Evolutionary conservation across 306 rosid species (phyloP).

Genomic region (Geum urbanum): DNA sequence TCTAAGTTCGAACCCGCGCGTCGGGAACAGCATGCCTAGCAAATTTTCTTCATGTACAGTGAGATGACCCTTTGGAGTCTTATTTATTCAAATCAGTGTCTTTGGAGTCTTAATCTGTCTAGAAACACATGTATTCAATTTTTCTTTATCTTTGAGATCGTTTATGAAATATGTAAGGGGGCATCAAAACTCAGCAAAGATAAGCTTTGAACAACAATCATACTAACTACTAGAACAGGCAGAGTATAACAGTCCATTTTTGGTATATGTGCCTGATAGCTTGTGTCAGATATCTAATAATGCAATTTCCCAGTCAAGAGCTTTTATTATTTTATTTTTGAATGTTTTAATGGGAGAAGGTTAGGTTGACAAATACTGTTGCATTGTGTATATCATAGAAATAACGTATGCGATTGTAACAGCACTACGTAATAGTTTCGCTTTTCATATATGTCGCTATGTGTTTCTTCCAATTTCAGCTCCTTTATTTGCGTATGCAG

Average conservation of each 20-base stretch:
- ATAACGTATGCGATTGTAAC: neutral
- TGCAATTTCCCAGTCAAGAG: neutral
- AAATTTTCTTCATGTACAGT: neutral
- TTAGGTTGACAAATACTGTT: neutral
- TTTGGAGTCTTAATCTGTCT: neutral
- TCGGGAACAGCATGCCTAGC: neutral
- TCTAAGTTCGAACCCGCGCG: neutral
- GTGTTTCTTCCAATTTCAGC: slow-evolving; percentile 18
- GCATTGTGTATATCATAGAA: neutral
- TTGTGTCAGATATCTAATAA: neutral
- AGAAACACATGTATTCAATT: neutral
- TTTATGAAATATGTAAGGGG: neutral
- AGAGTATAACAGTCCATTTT: neutral
- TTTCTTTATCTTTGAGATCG: neutral
- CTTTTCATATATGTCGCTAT: neutral
- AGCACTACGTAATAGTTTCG: neutral
- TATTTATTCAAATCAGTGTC: neutral
- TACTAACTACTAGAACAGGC: neutral
- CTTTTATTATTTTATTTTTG: too few species aligned
- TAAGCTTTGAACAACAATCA: neutral
- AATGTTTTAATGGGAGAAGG: neutral
- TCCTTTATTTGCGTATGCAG: slow-evolving; percentile 42
- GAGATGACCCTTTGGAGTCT: neutral
- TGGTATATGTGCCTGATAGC: neutral
- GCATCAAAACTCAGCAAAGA: neutral